Conservation (phyloP, 345 rosid species). For the Orychophragmus violaceus region DNA sequence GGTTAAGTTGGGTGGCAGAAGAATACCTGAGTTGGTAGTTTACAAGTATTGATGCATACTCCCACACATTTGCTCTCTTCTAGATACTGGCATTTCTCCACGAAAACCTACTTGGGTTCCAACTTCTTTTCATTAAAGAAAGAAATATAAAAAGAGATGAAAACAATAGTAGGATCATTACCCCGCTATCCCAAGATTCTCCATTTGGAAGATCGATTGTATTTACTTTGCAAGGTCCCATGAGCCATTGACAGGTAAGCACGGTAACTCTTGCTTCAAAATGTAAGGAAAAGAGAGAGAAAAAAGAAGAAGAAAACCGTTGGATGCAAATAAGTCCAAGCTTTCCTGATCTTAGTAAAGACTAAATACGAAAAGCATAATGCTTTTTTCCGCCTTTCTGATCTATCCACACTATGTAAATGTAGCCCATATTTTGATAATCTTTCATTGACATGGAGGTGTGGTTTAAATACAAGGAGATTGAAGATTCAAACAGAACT, state of each 20-base stretch:
- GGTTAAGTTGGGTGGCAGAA: not conserved
- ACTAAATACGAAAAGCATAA: not conserved
- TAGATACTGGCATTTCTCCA: conserved; percentile 82
- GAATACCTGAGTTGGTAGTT: conserved; percentile 76
- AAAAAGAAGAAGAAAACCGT: not conserved
- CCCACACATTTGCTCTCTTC: conserved; percentile 94
- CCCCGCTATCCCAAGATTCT: conserved; percentile 65
- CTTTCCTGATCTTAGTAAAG: not conserved
- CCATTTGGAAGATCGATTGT: conserved; percentile 72
- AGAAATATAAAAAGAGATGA: not conserved
- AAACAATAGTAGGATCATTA: conserved; percentile 20
- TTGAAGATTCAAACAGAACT: too few species aligned
- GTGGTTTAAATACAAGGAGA: not conserved
- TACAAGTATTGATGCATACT: conserved; percentile 77
- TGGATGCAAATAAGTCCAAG: not conserved
- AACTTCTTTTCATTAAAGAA: not conserved
- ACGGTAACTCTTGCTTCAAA: conserved; percentile 78
- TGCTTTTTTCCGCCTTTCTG: too few species aligned
- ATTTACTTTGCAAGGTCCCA: conserved; percentile 67
- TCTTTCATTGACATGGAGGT: not conserved
- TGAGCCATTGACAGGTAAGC: conserved; percentile 90
- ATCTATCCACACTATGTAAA: too few species aligned
- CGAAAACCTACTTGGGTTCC: conserved; percentile 50
- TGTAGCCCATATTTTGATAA: not conserved
- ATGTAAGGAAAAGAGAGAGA: too few species aligned